Evolutionary conservation across 192 early-diverging fungal genomes (phyloP).

Genomic region (Chytriomyces confervae): DNA sequence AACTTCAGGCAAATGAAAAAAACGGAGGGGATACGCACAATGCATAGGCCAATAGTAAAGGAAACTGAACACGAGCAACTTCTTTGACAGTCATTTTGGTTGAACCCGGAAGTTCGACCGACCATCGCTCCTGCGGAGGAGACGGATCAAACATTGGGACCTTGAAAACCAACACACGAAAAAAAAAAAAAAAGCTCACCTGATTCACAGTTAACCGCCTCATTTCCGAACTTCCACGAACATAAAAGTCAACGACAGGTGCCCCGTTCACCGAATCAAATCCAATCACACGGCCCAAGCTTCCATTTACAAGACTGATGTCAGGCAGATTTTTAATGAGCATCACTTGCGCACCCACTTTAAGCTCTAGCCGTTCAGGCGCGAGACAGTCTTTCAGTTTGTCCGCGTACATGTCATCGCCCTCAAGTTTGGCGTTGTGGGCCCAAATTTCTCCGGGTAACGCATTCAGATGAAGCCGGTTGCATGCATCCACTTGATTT

Average conservation of each 20-base stretch:
- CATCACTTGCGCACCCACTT: slow-evolving; percentile 85
- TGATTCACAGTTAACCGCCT: slow-evolving; percentile 2
- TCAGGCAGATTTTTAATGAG: slow-evolving; percentile 58
- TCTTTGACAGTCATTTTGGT: slow-evolving; percentile 6
- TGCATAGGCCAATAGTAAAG: slow-evolving; percentile 53
- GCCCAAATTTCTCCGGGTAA: slow-evolving; percentile 53
- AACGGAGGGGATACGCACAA: slow-evolving; percentile 38
- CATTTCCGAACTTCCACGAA: slow-evolving; percentile 7
- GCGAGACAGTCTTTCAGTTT: slow-evolving; percentile 62
- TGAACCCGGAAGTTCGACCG: not conserved
- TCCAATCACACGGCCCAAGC: slow-evolving; percentile 41
- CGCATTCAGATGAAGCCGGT: slow-evolving; percentile 54
- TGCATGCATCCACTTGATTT: slow-evolving; percentile 77
- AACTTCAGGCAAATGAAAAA: not conserved
- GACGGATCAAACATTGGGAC: not conserved
- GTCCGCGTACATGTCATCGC: slow-evolving; percentile 27
- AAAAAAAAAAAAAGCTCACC: not conserved
- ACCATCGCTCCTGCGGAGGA: not conserved
- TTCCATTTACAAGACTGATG: slow-evolving; percentile 54
- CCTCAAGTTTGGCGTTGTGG: slow-evolving; percentile 27
- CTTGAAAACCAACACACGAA: not conserved
- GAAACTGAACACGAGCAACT: slow-evolving; percentile 27
- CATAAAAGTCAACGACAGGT: slow-evolving; percentile 49
- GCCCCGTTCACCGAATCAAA: slow-evolving; percentile 34
- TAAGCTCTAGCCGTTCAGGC: slow-evolving; percentile 68